A percentile compares a stretch with the other conserved stretches of the same genome.
Conservation (phyloP, 169 alveolate genomes). For the Nephromyces sp. region DNA sequence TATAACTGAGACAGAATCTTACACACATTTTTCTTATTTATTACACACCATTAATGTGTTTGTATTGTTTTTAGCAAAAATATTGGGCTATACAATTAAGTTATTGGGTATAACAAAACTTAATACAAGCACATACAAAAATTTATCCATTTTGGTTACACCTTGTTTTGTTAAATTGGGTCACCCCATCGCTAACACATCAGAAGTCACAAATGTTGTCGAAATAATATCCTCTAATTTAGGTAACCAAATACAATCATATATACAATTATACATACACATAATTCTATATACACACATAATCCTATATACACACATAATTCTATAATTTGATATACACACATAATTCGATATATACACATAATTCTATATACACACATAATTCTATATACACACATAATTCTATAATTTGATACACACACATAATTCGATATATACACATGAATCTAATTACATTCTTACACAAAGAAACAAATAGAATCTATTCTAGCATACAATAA, state of each 20-base stretch:
- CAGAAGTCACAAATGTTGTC: conserved; percentile 7
- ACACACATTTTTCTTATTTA: background rate
- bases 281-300: too few relatives aligned
- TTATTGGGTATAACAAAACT: conserved; percentile 2
- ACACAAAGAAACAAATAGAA: background rate
- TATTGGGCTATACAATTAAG: conserved; percentile 7
- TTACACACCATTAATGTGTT: background rate
- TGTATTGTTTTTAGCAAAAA: background rate
- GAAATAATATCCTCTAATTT: conserved; percentile 1
- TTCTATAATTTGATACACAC: background rate
- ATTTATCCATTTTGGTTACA: background rate
- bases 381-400: background rate
- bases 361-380: too few relatives aligned
- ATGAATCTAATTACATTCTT: background rate
- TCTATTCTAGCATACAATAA: background rate
- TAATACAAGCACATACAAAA: background rate
- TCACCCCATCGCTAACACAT: background rate
- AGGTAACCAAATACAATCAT: background rate
- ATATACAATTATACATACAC: background rate
- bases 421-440: background rate
- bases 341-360: background rate
- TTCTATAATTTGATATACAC: background rate
- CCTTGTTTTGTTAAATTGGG: conserved; percentile 2
- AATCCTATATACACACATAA: background rate
- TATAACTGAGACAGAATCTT: too few relatives aligned